Base-by-base conservation (phyloP, 306 rosid species). In the Cicer yamashitae region DNA sequence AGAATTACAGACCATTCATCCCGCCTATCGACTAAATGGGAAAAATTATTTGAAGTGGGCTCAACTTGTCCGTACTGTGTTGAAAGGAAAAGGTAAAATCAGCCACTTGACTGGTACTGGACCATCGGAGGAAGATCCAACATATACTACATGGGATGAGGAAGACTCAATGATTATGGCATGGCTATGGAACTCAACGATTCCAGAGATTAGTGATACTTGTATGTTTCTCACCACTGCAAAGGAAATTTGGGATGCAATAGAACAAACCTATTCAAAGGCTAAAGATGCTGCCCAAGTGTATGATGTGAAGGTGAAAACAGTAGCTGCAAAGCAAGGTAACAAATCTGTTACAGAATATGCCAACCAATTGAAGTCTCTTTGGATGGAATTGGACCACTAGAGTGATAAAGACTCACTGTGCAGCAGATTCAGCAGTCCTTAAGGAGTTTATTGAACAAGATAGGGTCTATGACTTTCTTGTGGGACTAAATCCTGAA, bases 141-240 rank as follows among this genome's bases (percentile, higher is more conserved):
- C 60, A 5, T 17, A 14, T 54, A 15, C 22, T 17, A 34, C 39
- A 40, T 71, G 40, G 64, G 65, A 71, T 2, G 5, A n/a, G 45
- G 51, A 39, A 38, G 65, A 71, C 63, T 54, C 66, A 11, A 54
- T 41, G 65, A 71, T 71, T 12, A 54, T 18, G 50, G 41, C 52
- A 37, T 71, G 54, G 41, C 66, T 71, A 7, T 17, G 37, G 61
- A 54, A 54, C 61, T 54, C 61, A 54, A 54, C 7, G 34, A 18
- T 54, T 54, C 61, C 30, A 11, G 39, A 40, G 40, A 71, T 71
- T 17, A 54, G 66, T 41, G 65, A 54, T 46, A 71, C 53, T 4
- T 54, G 65, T 20, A 39, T 71, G 61, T 54, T 39, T 25, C 18
- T 71, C 2, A 18, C 8, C 13, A 10, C 61, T 14, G 17, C 50